Conservation (phyloP, 169 alveolate genomes). For the Perkinsus chesapeaki region DNA sequence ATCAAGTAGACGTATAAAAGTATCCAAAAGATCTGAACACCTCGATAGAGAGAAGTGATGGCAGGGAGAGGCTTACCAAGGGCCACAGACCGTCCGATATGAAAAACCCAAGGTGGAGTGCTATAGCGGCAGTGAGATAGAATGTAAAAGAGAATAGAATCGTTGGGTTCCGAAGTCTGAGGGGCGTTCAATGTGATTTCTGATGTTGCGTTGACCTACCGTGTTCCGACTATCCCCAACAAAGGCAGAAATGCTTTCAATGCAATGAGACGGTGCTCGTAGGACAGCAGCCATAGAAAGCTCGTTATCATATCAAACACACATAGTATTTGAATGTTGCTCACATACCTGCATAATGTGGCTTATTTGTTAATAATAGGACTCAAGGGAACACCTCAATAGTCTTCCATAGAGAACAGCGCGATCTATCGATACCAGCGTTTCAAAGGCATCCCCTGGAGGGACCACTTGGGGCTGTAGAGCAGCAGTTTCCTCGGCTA, state of each 20-base stretch:
- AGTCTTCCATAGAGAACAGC: neutral
- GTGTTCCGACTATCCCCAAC: neutral
- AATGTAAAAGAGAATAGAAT: neutral
- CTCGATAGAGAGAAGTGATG: neutral
- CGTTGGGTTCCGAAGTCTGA: neutral
- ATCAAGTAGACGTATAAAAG: neutral
- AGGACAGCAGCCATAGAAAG: neutral
- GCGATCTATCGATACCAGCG: neutral
- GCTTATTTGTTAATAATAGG: neutral
- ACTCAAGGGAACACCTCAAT: neutral
- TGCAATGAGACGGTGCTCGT: neutral
- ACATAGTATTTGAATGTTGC: neutral
- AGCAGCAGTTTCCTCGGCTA: neutral
- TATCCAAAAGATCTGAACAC: neutral
- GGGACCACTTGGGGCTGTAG: neutral
- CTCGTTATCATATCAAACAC: neutral
- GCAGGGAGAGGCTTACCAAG: neutral
- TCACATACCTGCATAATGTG: neutral
- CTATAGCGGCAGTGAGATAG: neutral
- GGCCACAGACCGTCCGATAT: neutral
- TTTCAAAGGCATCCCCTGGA: neutral
- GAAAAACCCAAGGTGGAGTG: neutral
- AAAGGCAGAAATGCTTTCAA: neutral
- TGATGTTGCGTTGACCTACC: neutral
- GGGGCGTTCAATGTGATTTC: neutral